Evolutionary conservation across 2,329 filamentous ascomycete genomes (phyloP).

Genomic region (Raffaelea albimanens): DNA sequence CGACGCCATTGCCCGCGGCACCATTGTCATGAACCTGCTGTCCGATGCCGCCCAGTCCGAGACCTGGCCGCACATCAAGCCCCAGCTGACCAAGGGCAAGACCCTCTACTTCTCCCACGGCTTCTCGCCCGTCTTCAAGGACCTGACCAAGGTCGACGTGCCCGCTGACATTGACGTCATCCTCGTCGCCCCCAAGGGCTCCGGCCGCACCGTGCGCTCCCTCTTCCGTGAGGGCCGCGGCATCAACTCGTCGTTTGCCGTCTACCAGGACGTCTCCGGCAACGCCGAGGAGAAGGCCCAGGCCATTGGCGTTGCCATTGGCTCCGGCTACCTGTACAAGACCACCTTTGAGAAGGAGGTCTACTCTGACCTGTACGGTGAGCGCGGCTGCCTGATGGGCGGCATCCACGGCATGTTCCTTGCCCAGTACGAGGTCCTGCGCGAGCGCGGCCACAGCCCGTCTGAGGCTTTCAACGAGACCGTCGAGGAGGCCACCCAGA

Average conservation of each 20-base stretch:
- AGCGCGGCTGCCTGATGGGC: conserved; percentile 99
- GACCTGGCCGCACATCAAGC: conserved; percentile 98
- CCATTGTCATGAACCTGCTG: conserved; percentile 98
- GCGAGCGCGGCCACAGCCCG: conserved; percentile 94
- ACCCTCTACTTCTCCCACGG: conserved; percentile 99
- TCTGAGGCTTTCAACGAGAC: conserved; percentile 99
- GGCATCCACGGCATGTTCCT: conserved; percentile 99
- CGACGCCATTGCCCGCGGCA: conserved; percentile 86
- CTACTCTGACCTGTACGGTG: conserved; percentile 98
- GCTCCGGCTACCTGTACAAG: conserved; percentile 98
- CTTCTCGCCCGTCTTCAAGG: conserved; percentile 99
- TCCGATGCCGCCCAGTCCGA: conserved; percentile 95
- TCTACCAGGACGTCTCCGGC: conserved; percentile 97
- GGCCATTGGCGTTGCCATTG: conserved; percentile 92
- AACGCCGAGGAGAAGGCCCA: conserved; percentile 97
- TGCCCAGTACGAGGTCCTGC: conserved; percentile 99
- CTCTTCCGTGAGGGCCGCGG: conserved; percentile 99
- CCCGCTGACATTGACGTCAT: conserved; percentile 96
- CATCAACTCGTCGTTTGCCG: conserved; percentile 98
- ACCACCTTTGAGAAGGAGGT: conserved; percentile 99
- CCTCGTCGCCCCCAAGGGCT: conserved; percentile 98
- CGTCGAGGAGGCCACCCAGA: conserved; percentile 98
- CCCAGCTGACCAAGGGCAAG: conserved; percentile 97
- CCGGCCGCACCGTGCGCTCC: conserved; percentile 93
- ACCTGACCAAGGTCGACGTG: conserved; percentile 97